phyloP scores from a whole-genome alignment of 495 filamentous ascomycete genomes.

The Extremus antarcticus region DNA sequence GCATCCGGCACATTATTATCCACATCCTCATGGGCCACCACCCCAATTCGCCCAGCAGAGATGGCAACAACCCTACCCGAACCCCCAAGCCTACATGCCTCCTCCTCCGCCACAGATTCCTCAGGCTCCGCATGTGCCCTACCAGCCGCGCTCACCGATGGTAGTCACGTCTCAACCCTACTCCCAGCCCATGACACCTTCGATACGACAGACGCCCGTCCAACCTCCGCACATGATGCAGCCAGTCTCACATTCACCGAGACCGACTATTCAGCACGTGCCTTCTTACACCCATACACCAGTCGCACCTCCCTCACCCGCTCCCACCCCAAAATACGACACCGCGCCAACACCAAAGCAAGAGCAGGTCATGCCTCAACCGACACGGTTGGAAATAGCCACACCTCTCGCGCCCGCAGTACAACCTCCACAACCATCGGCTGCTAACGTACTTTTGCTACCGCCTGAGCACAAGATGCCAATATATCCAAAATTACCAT shows the following conservation, averaged over 20 bases:
- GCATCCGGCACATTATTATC: conserved; percentile 26
- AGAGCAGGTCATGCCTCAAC: conserved; percentile 5
- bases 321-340: conserved; percentile 14
- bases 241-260: conserved; percentile 12
- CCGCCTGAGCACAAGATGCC: conserved; percentile 28
- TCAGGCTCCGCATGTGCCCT: conserved; percentile 3
- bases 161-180: conserved; percentile 31
- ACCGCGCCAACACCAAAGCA: conserved; percentile 13
- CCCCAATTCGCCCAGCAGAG: conserved; percentile 23
- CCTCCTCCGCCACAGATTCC: conserved; percentile 14
- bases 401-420: conserved; percentile 1
- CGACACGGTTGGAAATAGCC: conserved; percentile 9
- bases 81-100: conserved; percentile 19
- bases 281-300: conserved; percentile 9
- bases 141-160: conserved; percentile 24
- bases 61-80: conserved; percentile 21
- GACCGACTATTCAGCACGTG: background rate
- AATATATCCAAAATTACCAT: conserved; percentile 64
- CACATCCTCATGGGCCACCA: conserved; percentile 18
- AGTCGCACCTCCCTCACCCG: conserved; percentile 16
- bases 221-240: conserved; percentile 17
- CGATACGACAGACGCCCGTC: conserved; percentile 23
- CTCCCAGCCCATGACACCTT: conserved; percentile 23
- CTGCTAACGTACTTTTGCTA: conserved; percentile 20
- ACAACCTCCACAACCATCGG: conserved; percentile 13